Base-by-base conservation (phyloP, 1,139 yeast species). In the Insectozyma bohioensis region DNA sequence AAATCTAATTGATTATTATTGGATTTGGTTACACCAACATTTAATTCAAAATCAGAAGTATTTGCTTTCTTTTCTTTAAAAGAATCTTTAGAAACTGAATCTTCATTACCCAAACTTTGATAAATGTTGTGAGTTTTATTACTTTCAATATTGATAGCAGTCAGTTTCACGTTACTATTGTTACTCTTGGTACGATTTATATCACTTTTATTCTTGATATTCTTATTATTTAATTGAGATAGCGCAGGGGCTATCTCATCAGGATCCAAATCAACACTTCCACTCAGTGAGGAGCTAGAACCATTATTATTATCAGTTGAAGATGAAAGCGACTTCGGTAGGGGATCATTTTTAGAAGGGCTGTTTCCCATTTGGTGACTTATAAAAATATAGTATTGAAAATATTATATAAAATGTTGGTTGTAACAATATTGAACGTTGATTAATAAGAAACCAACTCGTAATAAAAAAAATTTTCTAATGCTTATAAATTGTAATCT, bases 331-430 rank as follows among this genome's bases (percentile, higher is more conserved):
- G 47, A 35, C 37, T 37, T 67, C 73, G 75, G 70, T 57, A 71
- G 71, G 54, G 75, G 67, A 47, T 67, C 75, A 61, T 69, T 61
- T 56, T 71, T 68, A 35, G 79, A 72, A 59, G 80, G 80, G 71
- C 76, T 72, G 57, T 73, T 75, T 63, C 81, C 80, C 81, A 75
- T 75, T 36, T 28, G 41, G 10, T n/a, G n/a, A n/a, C n/a, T n/a
- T n/a, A n/a, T n/a, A n/a, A n/a, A n/a, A n/a, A n/a, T n/a, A n/a
- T n/a, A n/a, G n/a, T n/a, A n/a, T n/a, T n/a, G n/a, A n/a, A n/a
- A n/a, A n/a, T n/a, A n/a, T n/a, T n/a, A n/a, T n/a, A n/a, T n/a
- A n/a, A n/a, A n/a, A n/a, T n/a, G n/a, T n/a, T n/a, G n/a, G n/a
- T n/a, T n/a, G n/a, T n/a, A n/a, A n/a, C n/a, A n/a, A n/a, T n/a